Base-by-base conservation (phyloP, 2,329 filamentous ascomycete species). In the Graphilbum sp. region DNA sequence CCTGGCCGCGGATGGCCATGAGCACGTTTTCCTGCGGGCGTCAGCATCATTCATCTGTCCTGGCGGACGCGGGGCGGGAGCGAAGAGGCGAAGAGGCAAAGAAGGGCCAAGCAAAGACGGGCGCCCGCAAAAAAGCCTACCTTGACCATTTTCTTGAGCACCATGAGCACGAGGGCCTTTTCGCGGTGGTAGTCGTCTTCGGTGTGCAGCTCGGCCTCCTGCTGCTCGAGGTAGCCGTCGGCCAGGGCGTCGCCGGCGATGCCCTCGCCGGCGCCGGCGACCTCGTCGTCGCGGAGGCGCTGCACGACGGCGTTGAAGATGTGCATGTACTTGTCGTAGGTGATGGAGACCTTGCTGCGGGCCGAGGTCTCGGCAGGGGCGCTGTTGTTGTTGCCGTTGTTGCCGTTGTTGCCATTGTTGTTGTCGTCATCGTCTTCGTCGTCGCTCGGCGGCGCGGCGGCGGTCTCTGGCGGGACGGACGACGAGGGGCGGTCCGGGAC, bases 131-230 rank as follows among this genome's bases (percentile, higher is more conserved):
- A 45, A 17, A 39, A 34, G 61, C 73, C 52, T 64, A 90, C 86
- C 78, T 90, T 95, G 53, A 95, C 81, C 79, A 96, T 92, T 58
- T 84, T 79, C 69, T 83, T 93, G 48, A 98, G 61, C 38, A 98
- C 88, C 70, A 94, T 90, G 53, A 65, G 72, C 13, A 78, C 79
- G 40, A 94, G 60, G 3, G 64, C 64, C 53, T 74, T 71, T 60
- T 96, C 86, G 15, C 62, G 64, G 53, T 87, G 71, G 51, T 93
- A 69, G 48, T 87, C 84, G 40, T 93, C 85, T 56, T 92, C 79
- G 32, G 65, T 79, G 27, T 80, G 69, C 42, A 98, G 62, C 52
- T 92, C 80, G 16, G 76, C 72, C 56, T 98, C 90, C 50, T 82
- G 81, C 58, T 88, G 78, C 61, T 96, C 88, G 18, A 96, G 67